Conservation (phyloP, 2,329 filamentous ascomycete species). For the Penicillium sp. region DNA sequence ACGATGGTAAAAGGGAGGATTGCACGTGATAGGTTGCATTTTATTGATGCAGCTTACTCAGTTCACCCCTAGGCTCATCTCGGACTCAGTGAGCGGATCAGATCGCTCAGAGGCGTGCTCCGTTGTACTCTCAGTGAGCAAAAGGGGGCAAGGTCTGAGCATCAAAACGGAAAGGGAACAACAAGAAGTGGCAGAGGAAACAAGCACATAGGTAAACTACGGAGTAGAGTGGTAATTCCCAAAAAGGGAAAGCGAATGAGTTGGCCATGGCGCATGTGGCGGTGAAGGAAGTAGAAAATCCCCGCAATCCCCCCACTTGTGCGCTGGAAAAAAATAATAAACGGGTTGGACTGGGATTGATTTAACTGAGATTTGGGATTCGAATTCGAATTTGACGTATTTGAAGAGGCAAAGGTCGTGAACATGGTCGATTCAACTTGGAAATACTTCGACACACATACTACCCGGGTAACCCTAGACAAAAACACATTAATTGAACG, state of each 20-base stretch:
- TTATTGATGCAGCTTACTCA: too few species aligned
- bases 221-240: neutral
- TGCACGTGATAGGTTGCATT: too few species aligned
- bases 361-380: neutral
- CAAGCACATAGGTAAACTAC: neutral
- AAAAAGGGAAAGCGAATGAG: conserved; percentile 24
- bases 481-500: neutral
- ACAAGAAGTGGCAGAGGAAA: too few species aligned
- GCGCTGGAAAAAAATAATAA: conserved; percentile 2
- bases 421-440: neutral
- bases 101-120: too few species aligned
- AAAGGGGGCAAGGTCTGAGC: too few species aligned
- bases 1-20: too few species aligned
- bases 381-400: neutral
- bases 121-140: too few species aligned
- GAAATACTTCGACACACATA: neutral
- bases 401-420: neutral
- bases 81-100: too few species aligned
- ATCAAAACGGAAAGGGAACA: too few species aligned
- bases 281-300: conserved; percentile 22
- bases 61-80: too few species aligned
- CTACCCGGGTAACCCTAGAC: neutral
- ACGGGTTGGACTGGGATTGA: neutral
- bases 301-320: conserved; percentile 24
- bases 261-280: conserved; percentile 28